These are phyloP conservation scores for Flaveria robusta DNA, from an alignment of 129 eudicot species.

Conservation along the genomic window DNA sequence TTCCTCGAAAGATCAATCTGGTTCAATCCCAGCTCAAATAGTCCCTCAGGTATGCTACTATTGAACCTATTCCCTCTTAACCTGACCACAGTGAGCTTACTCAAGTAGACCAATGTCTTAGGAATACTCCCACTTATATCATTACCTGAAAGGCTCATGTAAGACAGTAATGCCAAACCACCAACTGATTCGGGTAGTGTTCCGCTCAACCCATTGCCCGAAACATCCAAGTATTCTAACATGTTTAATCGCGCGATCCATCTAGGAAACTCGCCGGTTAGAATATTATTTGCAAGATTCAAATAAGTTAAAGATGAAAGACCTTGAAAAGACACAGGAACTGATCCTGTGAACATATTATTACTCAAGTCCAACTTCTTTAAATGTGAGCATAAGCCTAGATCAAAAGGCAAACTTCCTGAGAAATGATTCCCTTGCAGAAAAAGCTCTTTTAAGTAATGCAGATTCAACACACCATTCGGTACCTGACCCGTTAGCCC, in stretches of 20 bases:
- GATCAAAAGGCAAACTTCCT: conserved; percentile 65
- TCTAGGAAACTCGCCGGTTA: conserved; percentile 66
- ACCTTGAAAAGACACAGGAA: conserved; percentile 55
- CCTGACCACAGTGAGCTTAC: conserved; percentile 44
- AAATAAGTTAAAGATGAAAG: conserved; percentile 48
- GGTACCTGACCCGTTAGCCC: conserved; percentile 63
- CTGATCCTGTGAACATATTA: conserved; percentile 53
- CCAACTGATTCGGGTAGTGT: conserved; percentile 55
- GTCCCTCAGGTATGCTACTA: conserved; percentile 69
- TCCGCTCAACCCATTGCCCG: conserved; percentile 66
- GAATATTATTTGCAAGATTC: conserved; percentile 54
- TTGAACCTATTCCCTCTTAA: conserved; percentile 56
- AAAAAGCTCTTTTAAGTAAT: conserved; percentile 67
- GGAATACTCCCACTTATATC: conserved; percentile 62
- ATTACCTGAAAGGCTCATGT: conserved; percentile 56
- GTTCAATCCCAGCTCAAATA: conserved; percentile 66
- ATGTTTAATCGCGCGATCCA: conserved; percentile 59
- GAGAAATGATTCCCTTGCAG: conserved; percentile 70
- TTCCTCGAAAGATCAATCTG: conserved; percentile 75
- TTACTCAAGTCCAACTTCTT: conserved; percentile 58
- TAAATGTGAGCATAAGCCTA: conserved; percentile 76
- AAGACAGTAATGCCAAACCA: conserved; percentile 48
- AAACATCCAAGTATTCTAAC: conserved; percentile 63
- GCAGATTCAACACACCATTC: conserved; percentile 49
- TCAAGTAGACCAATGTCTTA: conserved; percentile 38